These are phyloP conservation scores for Pythium aphanidermatum DNA, from an alignment of 352 stramenopile species.

Conservation along the genomic window DNA sequence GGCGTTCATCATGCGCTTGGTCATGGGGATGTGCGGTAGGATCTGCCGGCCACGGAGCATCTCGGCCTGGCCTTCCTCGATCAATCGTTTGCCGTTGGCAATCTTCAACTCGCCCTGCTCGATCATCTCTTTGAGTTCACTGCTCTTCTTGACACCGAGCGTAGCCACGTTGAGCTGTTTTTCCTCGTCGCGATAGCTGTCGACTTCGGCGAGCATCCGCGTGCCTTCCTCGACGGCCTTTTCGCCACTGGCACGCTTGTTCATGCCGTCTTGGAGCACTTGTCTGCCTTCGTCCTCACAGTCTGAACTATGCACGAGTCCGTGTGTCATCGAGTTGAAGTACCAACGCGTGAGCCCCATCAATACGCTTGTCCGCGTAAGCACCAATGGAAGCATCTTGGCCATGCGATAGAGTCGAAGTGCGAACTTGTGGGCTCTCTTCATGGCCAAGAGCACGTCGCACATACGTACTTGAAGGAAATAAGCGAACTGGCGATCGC, in stretches of 20 bases:
- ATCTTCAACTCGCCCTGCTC: slow-evolving; percentile 26
- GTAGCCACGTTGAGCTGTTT: slow-evolving; percentile 28
- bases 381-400: slow-evolving; percentile 18
- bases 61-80: slow-evolving; percentile 22
- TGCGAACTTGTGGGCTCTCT: slow-evolving; percentile 52
- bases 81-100: slow-evolving; percentile 14
- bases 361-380: slow-evolving; percentile 41
- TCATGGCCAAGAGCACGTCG: slow-evolving; percentile 56
- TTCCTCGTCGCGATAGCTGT: slow-evolving; percentile 21
- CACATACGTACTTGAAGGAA: slow-evolving; percentile 76
- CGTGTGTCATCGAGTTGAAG: slow-evolving; percentile 59
- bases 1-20: slow-evolving; percentile 26
- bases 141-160: slow-evolving; percentile 25
- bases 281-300: slow-evolving; percentile 60
- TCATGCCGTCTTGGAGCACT: slow-evolving; percentile 55
- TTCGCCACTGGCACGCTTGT: slow-evolving; percentile 44
- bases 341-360: slow-evolving; percentile 63
- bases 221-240: slow-evolving; percentile 40
- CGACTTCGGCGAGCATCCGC: slow-evolving; percentile 18
- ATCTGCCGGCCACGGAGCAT: slow-evolving; percentile 20
- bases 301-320: slow-evolving; percentile 51
- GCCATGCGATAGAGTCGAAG: slow-evolving; percentile 35
- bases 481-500: slow-evolving; percentile 71
- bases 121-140: slow-evolving; percentile 27
- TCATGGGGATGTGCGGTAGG: slow-evolving; percentile 30